Evolutionary conservation across 2,329 filamentous ascomycete species (phyloP).

Genomic region (Fusarium virguliforme): DNA sequence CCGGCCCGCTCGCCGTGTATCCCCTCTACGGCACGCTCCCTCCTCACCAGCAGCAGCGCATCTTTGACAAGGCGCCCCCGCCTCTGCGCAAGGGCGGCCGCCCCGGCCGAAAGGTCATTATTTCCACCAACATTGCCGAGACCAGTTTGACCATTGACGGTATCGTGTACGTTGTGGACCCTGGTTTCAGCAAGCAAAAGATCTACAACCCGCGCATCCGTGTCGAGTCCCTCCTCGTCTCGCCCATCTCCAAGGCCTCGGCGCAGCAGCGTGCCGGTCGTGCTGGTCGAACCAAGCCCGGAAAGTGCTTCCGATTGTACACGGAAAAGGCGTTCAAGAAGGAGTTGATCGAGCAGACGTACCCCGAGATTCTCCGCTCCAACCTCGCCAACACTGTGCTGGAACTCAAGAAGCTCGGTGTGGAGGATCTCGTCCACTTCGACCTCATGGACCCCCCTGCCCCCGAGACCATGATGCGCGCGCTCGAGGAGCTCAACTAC

Average conservation of each 20-base stretch:
- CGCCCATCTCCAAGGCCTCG: constrained; percentile 97
- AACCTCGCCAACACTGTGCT: constrained; percentile 96
- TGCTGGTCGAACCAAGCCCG: constrained; percentile 97
- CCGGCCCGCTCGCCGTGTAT: constrained; percentile 90
- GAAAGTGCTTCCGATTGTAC: constrained; percentile 98
- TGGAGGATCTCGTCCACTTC: constrained; percentile 97
- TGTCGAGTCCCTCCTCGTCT: constrained; percentile 97
- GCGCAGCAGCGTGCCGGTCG: constrained; percentile 98
- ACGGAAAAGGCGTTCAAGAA: constrained; percentile 97
- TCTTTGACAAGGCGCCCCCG: constrained; percentile 90
- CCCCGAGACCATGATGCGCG: constrained; percentile 98
- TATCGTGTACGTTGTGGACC: constrained; percentile 99
- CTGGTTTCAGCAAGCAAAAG: constrained; percentile 99
- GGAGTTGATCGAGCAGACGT: constrained; percentile 96
- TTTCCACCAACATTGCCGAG: constrained; percentile 98
- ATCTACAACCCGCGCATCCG: constrained; percentile 98
- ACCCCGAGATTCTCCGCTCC: constrained; percentile 94
- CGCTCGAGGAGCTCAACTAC: constrained; percentile 97
- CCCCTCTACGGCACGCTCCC: constrained; percentile 95
- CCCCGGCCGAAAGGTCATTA: constrained; percentile 93
- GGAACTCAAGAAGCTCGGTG: constrained; percentile 96
- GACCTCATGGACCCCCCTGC: constrained; percentile 99
- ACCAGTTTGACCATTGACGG: constrained; percentile 98
- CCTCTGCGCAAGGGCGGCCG: constrained; percentile 82
- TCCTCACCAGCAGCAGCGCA: constrained; percentile 92